phyloP scores from a whole-genome alignment of 148 eudicot genomes.

The Arbutus unedo region DNA sequence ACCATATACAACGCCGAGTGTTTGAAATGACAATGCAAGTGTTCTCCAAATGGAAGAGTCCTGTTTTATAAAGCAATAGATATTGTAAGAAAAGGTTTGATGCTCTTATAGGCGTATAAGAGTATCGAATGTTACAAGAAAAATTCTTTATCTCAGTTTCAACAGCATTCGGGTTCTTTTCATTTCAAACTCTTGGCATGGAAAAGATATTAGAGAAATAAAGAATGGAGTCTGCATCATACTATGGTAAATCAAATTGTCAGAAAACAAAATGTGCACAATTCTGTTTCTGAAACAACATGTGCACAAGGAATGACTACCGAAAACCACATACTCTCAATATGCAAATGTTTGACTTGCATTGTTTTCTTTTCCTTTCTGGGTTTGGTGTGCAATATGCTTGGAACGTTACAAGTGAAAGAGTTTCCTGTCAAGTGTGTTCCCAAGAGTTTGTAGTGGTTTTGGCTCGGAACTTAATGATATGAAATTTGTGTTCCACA shows the following conservation, averaged over 20 bases:
- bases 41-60: conserved; percentile 63
- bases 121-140: background rate
- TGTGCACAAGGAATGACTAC: background rate
- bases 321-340: background rate
- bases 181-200: background rate
- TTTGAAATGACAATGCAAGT: conserved; percentile 85
- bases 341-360: background rate
- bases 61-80: conserved; percentile 38
- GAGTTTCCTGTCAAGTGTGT: background rate
- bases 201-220: background rate
- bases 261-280: background rate
- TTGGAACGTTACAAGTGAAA: background rate
- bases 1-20: conserved; percentile 97
- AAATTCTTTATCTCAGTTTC: background rate
- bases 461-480: background rate
- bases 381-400: background rate
- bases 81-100: conserved; percentile 10
- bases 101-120: background rate
- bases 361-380: background rate
- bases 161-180: background rate
- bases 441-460: conserved; percentile 4
- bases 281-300: background rate
- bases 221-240: background rate
- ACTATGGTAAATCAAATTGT: background rate
- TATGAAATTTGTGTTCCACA: background rate